Evolutionary conservation across 306 rosid genomes (phyloP).

Genomic region (Corylus heterophylla): DNA sequence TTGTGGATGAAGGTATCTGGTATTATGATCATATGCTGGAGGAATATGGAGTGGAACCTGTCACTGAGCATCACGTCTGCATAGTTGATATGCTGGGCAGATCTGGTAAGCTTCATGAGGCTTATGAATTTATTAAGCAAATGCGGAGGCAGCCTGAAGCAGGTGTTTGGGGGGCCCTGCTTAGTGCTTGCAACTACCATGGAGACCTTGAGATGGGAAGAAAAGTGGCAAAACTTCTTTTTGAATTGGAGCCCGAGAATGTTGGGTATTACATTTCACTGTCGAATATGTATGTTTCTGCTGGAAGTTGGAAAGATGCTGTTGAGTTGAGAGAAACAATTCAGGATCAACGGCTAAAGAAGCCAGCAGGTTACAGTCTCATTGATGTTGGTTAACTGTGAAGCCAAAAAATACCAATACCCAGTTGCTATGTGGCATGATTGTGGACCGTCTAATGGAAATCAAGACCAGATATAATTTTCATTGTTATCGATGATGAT

Average conservation of each 20-base stretch:
- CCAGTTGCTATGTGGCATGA: too few species aligned
- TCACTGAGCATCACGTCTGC: slow-evolving; percentile 53
- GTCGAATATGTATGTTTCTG: slow-evolving; percentile 62
- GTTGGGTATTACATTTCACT: slow-evolving; percentile 59
- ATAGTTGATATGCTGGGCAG: slow-evolving; percentile 56
- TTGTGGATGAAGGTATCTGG: slow-evolving; percentile 45
- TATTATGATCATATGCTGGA: slow-evolving; percentile 42
- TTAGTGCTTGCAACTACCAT: slow-evolving; percentile 60
- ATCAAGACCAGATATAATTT: too few species aligned
- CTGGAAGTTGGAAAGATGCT: slow-evolving; percentile 69
- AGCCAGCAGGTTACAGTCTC: slow-evolving; percentile 48
- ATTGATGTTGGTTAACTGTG: slow-evolving; percentile 42
- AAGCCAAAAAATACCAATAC: neutral
- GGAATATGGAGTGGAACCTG: slow-evolving; percentile 46
- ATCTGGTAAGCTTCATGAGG: slow-evolving; percentile 51
- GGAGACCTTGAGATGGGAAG: slow-evolving; percentile 59
- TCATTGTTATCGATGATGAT: too few species aligned
- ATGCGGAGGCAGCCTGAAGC: slow-evolving; percentile 29
- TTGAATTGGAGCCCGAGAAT: slow-evolving; percentile 53
- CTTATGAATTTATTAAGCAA: slow-evolving; percentile 41
- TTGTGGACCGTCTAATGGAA: too few species aligned
- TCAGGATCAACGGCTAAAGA: slow-evolving; percentile 38
- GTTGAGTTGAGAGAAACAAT: slow-evolving; percentile 39
- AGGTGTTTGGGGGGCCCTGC: slow-evolving; percentile 60
- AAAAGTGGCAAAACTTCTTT: slow-evolving; percentile 45